Conservation (phyloP, 2,329 filamentous ascomycete species). For the Aspergillus costaricaensis region DNA sequence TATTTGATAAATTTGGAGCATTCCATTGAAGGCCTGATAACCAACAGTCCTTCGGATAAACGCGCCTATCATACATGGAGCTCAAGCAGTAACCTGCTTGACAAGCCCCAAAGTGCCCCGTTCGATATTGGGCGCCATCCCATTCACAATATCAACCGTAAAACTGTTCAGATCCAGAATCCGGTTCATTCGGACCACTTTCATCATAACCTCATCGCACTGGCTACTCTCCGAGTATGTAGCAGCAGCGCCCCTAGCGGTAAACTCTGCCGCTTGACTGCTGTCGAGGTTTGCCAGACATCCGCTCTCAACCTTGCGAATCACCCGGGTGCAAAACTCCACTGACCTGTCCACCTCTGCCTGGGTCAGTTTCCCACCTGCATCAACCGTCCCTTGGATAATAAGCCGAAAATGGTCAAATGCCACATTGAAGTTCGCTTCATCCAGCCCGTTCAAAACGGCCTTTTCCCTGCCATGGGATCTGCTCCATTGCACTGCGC, state of each 20-base stretch:
- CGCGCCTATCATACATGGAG: too few species aligned
- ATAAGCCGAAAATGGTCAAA: neutral
- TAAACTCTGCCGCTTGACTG: neutral
- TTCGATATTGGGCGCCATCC: neutral
- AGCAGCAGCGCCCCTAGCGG: neutral
- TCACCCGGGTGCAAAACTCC: neutral
- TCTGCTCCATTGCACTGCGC: slow-evolving; percentile 13
- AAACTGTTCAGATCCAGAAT: neutral
- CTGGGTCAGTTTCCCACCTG: neutral
- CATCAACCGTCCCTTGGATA: neutral
- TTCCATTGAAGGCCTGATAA: too few species aligned
- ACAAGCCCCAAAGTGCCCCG: neutral
- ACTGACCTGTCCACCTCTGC: neutral
- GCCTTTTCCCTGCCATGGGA: slow-evolving; percentile 6
- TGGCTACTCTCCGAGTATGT: neutral
- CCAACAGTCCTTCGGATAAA: too few species aligned
- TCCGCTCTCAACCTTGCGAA: neutral
- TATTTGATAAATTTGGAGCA: too few species aligned
- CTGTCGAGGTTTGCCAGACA: neutral
- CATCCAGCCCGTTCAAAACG: slow-evolving; percentile 8
- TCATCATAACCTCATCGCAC: neutral
- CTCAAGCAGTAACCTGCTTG: too few species aligned
- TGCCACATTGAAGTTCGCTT: neutral
- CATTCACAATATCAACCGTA: neutral
- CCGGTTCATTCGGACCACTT: neutral